These are phyloP conservation scores for Ambispora gerdemannii DNA, from an alignment of 192 early-diverging fungal species.

Conservation along the genomic window DNA sequence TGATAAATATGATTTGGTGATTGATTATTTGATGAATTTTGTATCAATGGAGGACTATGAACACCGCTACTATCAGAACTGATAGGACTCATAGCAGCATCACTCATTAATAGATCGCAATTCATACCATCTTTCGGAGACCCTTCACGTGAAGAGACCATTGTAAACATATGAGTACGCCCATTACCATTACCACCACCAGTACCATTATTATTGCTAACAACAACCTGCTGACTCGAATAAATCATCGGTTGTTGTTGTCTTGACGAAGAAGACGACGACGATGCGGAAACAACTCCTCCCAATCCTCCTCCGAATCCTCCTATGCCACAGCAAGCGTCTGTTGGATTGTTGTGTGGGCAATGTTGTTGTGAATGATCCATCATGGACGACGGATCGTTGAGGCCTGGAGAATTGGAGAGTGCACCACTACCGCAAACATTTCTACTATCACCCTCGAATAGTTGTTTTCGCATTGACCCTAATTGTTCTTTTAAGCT, in stretches of 20 bases:
- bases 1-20: not conserved
- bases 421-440: not conserved
- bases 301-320: not conserved
- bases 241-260: not conserved
- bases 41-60: not conserved
- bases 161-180: not conserved
- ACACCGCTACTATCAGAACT: not conserved
- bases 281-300: no score
- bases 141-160: not conserved
- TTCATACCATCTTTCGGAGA: not conserved
- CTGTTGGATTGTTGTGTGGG: not conserved
- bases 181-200: no score
- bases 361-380: not conserved
- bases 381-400: not conserved
- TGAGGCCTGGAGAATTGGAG: no score
- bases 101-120: not conserved
- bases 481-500: not conserved
- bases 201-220: no score
- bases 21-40: not conserved
- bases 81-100: not conserved
- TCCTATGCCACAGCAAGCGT: not conserved
- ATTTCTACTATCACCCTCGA: conserved; percentile 4
- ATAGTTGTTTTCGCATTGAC: not conserved
- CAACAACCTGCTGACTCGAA: not conserved
- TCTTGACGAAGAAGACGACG: no score